These are phyloP conservation scores for Cruciata laevipes DNA, from an alignment of 257 asterid species.

Conservation along the genomic window DNA sequence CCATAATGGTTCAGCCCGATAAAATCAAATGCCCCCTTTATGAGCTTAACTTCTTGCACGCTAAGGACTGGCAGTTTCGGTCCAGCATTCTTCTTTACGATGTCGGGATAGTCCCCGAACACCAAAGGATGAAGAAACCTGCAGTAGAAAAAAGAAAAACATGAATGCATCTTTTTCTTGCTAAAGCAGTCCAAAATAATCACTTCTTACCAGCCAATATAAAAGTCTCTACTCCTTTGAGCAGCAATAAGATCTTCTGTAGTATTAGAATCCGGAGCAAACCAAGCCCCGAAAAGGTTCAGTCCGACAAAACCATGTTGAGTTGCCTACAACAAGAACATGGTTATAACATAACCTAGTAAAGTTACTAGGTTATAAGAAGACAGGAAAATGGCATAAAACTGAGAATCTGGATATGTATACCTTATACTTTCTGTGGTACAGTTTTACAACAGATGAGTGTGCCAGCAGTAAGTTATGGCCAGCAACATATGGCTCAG, in stretches of 20 bases:
- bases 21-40: constrained; percentile 16
- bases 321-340: constrained; percentile 26
- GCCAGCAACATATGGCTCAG: constrained; percentile 37
- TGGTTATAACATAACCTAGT: no score
- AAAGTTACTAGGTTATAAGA: no score
- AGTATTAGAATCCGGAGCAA: constrained; percentile 30
- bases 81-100: constrained; percentile 33
- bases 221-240: constrained; percentile 32
- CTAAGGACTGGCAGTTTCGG: constrained; percentile 46
- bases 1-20: constrained; percentile 12
- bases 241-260: constrained; percentile 35
- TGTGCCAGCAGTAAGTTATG: constrained; percentile 47
- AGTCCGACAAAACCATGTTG: constrained; percentile 49
- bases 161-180: neutral
- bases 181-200: neutral
- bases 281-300: constrained; percentile 27
- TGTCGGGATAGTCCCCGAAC: constrained; percentile 51
- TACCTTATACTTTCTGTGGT: constrained; percentile 26
- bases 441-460: constrained; percentile 35
- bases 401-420: neutral
- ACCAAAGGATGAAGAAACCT: constrained; percentile 17
- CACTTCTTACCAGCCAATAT: constrained; percentile 42
- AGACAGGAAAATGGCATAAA: neutral
- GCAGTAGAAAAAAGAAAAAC: neutral
- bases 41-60: constrained; percentile 24